Evolutionary conservation across 768 basidiomycete genomes (phyloP).

Genomic region (Pleurotus platypus): DNA sequence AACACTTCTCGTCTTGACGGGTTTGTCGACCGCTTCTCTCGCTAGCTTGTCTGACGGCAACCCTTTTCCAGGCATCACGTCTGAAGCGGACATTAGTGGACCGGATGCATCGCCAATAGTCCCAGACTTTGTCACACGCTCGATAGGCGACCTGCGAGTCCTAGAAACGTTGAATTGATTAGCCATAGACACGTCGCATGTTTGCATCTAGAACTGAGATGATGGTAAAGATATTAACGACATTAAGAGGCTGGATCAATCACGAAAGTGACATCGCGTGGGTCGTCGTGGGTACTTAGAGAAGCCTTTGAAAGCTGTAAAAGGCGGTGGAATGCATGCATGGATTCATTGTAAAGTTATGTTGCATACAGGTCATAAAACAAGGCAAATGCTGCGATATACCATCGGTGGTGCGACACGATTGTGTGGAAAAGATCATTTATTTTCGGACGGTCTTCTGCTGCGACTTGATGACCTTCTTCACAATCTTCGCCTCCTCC

Average conservation of each 20-base stretch:
- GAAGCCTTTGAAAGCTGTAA: background rate
- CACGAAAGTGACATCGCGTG: background rate
- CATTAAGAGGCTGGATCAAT: background rate
- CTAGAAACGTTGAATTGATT: background rate
- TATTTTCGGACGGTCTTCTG: constrained; percentile 48
- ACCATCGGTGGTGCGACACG: background rate
- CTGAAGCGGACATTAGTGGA: constrained; percentile 68
- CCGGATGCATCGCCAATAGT: constrained; percentile 66
- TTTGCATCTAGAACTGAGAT: background rate
- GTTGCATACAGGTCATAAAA: constrained; percentile 7
- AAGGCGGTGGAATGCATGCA: background rate
- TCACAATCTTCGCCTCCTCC: constrained; percentile 99
- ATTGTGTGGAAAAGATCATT: constrained; percentile 12
- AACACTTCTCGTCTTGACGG: constrained; percentile 91
- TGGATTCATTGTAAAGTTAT: background rate
- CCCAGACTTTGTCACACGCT: constrained; percentile 77
- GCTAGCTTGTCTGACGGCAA: background rate
- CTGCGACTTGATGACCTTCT: constrained; percentile 97
- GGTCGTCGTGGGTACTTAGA: background rate
- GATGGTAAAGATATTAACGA: background rate
- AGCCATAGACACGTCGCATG: background rate
- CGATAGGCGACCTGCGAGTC: constrained; percentile 74
- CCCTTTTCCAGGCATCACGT: constrained; percentile 64
- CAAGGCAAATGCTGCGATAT: background rate
- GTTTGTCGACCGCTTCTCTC: constrained; percentile 32